Conservation (phyloP, 805 yeast species). For the Cyberlindnera mycetangii region DNA sequence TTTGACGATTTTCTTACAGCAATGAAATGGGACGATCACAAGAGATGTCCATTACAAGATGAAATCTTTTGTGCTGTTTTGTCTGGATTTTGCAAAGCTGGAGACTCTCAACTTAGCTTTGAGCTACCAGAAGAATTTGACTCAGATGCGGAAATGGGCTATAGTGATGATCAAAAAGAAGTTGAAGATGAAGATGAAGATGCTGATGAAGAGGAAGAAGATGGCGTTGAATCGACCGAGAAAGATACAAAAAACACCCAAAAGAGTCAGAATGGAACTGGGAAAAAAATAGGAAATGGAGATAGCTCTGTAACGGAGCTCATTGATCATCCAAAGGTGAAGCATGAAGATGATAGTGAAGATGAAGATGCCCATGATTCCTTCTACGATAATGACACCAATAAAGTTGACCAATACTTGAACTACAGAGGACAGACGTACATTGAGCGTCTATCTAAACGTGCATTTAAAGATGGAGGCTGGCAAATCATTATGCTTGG, state of each 20-base stretch:
- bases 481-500: constrained; percentile 84
- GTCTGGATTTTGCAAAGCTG: constrained; percentile 48
- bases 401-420: constrained; percentile 37
- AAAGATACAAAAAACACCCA: neutral
- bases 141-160: constrained; percentile 2
- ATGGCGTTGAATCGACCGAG: neutral
- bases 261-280: neutral
- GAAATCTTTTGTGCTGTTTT: constrained; percentile 69
- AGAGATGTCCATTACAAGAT: constrained; percentile 51
- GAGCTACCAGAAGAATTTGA: constrained; percentile 27
- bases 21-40: constrained; percentile 38
- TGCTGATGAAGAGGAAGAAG: constrained; percentile 1
- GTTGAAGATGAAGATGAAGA: constrained; percentile 19
- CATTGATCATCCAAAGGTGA: constrained; percentile 14
- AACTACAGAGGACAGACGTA: constrained; percentile 63
- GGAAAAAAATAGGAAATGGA: constrained; percentile 3
- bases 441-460: constrained; percentile 72
- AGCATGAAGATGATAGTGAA: constrained; percentile 23
- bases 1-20: constrained; percentile 72
- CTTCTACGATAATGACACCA: constrained; percentile 18
- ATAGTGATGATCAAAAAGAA: constrained; percentile 28
- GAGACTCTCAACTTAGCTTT: constrained; percentile 35
- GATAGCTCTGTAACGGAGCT: constrained; percentile 11
- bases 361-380: constrained; percentile 15
- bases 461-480: constrained; percentile 77